These are phyloP conservation scores for slime mould (Dictyostelium discoideum) DNA, from an alignment of 78 protist genomes.

Conservation along the genomic window DNA sequence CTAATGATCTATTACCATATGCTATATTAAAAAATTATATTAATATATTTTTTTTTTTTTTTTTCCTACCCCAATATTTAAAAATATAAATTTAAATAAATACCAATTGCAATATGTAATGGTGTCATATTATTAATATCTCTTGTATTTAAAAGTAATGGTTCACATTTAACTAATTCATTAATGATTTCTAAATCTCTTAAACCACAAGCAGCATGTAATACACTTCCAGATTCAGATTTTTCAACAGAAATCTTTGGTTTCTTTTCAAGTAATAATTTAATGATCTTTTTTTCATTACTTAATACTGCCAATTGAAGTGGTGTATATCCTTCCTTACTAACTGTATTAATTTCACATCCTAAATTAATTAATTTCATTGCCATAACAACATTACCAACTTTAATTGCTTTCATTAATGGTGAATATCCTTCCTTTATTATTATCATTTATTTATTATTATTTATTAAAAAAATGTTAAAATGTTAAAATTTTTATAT, in stretches of 20 bases:
- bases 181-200: conserved; percentile 15
- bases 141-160: conserved; percentile 7
- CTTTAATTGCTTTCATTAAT: conserved; percentile 56
- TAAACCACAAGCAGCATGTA: conserved; percentile 45
- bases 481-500: neutral
- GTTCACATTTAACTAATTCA: conserved; percentile 21
- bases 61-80: too few species aligned
- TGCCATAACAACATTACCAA: conserved; percentile 26
- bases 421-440: conserved; percentile 39
- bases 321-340: conserved; percentile 52
- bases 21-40: conserved; percentile 14
- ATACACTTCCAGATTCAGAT: conserved; percentile 29
- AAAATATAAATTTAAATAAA: too few species aligned
- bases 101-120: conserved; percentile 65
- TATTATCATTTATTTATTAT: too few species aligned
- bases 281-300: conserved; percentile 11
- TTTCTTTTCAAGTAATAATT: neutral
- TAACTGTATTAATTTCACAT: neutral
- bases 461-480: too few species aligned
- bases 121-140: conserved; percentile 71
- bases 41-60: neutral
- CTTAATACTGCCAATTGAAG: conserved; percentile 40
- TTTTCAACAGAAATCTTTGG: conserved; percentile 28
- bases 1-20: conserved; percentile 49
- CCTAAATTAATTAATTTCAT: conserved; percentile 10